phyloP scores from a whole-genome alignment of 495 filamentous ascomycete species.

The Endocarpon pusillum region DNA sequence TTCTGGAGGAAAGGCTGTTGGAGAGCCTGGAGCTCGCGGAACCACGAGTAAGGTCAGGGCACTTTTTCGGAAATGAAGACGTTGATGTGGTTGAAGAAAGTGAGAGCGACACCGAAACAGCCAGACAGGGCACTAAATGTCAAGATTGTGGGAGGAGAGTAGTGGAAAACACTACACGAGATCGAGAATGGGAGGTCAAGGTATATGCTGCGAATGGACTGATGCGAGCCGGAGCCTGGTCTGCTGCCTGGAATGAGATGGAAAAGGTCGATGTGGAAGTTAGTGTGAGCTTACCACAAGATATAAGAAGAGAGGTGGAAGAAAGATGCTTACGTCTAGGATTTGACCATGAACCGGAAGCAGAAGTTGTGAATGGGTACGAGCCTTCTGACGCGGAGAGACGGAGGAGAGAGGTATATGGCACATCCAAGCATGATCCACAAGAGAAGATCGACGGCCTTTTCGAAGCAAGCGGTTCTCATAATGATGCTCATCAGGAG shows the following conservation, averaged over 20 bases:
- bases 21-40: constrained; percentile 68
- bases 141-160: constrained; percentile 40
- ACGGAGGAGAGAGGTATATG: constrained; percentile 1
- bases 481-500: background rate
- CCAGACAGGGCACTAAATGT: constrained; percentile 33
- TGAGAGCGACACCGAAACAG: constrained; percentile 11
- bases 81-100: constrained; percentile 15
- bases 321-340: constrained; percentile 18
- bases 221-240: constrained; percentile 84
- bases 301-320: constrained; percentile 29
- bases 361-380: background rate
- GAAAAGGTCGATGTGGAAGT: constrained; percentile 91
- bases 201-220: constrained; percentile 88
- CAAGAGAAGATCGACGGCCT: constrained; percentile 14
- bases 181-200: constrained; percentile 62
- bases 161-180: constrained; percentile 19
- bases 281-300: constrained; percentile 47
- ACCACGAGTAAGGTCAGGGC: constrained; percentile 62
- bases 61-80: constrained; percentile 34
- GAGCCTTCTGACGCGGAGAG: background rate
- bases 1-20: constrained; percentile 81
- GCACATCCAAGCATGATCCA: background rate
- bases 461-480: background rate
- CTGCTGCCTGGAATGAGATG: constrained; percentile 91
- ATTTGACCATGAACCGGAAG: constrained; percentile 1